phyloP scores from a whole-genome alignment of 768 basidiomycete genomes.

The Imleria badia region DNA sequence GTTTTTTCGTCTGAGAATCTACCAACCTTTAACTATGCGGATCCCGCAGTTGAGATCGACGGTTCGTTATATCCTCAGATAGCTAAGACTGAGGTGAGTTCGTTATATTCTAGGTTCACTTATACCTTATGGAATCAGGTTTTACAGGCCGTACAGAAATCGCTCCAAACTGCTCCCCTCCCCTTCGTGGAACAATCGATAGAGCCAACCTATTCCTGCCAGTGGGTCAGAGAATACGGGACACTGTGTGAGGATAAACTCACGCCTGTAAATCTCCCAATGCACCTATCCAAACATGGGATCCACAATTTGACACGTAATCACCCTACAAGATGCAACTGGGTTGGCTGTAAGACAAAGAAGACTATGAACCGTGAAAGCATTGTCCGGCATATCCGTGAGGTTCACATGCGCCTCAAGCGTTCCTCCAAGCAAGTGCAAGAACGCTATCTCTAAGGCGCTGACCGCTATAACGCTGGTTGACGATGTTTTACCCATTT shows the following conservation, averaged over 20 bases:
- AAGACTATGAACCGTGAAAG: conserved; percentile 20
- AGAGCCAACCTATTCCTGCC: neutral
- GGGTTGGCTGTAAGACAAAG: conserved; percentile 14
- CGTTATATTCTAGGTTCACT: neutral
- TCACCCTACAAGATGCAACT: neutral
- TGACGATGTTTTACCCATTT: neutral
- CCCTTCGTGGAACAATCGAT: neutral
- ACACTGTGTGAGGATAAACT: neutral
- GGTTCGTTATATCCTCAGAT: neutral
- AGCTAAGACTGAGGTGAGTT: neutral
- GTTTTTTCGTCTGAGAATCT: neutral
- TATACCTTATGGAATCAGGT: neutral
- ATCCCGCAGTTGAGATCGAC: neutral
- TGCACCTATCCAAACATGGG: conserved; percentile 16
- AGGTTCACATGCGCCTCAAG: conserved; percentile 12
- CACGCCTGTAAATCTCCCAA: neutral
- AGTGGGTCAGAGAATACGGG: conserved; percentile 15
- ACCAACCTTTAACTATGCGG: neutral
- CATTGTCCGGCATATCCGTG: conserved; percentile 16
- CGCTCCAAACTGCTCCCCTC: neutral
- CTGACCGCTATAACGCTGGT: neutral
- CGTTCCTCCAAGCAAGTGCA: conserved; percentile 7
- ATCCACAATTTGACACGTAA: conserved; percentile 8
- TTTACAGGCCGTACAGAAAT: neutral
- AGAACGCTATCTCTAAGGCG: neutral